Conservation (phyloP, 129 eudicot genomes). For the Helichrysum umbraculigerum region DNA sequence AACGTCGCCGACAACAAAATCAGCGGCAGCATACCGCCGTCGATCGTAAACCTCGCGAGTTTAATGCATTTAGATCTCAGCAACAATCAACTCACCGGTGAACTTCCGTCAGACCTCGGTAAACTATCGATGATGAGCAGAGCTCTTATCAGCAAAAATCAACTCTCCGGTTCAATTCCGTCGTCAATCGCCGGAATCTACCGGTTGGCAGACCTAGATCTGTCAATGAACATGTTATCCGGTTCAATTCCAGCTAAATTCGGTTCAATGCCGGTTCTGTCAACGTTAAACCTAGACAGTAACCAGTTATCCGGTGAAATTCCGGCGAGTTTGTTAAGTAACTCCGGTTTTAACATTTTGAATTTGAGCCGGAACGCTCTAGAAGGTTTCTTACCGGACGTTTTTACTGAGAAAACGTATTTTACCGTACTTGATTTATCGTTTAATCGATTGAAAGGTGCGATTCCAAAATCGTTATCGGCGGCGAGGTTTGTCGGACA, state of each 20-base stretch:
- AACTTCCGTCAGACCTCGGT: constrained; percentile 64
- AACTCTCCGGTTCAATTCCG: constrained; percentile 69
- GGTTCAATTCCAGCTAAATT: constrained; percentile 70
- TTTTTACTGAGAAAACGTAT: constrained; percentile 61
- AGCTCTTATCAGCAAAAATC: constrained; percentile 58
- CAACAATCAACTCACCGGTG: constrained; percentile 62
- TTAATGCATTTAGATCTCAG: constrained; percentile 77
- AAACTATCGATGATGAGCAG: constrained; percentile 78
- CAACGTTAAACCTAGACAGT: constrained; percentile 69
- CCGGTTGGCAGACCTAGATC: constrained; percentile 74
- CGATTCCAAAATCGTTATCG: constrained; percentile 61
- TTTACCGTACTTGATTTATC: constrained; percentile 68
- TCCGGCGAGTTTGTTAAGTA: constrained; percentile 51
- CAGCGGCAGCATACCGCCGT: constrained; percentile 59
- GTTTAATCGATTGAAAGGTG: constrained; percentile 55
- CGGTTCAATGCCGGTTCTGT: constrained; percentile 78
- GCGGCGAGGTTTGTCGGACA: constrained; percentile 68
- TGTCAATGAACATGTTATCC: constrained; percentile 57
- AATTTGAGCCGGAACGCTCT: constrained; percentile 68
- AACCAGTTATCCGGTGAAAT: constrained; percentile 57
- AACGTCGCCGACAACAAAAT: constrained; percentile 72
- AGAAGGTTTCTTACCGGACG: constrained; percentile 70
- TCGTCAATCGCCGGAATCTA: constrained; percentile 45
- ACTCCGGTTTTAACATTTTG: constrained; percentile 59
- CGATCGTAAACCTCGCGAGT: constrained; percentile 51